Percentiles rank a stretch among this genome's conserved stretches.
phyloP scores from a whole-genome alignment of 306 rosid species.

The Begonia fuchsioides region DNA sequence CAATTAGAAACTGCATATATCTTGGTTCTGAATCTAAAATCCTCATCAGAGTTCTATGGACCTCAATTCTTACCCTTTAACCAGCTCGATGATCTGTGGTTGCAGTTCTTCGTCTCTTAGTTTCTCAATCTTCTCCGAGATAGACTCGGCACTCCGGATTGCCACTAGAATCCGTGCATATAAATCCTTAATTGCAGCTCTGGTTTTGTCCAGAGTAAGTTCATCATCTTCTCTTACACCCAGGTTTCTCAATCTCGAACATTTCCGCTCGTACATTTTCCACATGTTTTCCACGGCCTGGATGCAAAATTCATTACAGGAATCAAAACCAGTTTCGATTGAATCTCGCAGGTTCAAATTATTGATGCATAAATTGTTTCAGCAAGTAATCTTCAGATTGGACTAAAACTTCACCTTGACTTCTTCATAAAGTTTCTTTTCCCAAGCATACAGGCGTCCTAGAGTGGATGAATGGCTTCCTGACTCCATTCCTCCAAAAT shows the following conservation, averaged over 20 bases:
- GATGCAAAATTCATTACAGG: neutral
- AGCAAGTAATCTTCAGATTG: too few species aligned
- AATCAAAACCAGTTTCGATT: too few species aligned
- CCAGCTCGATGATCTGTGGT: constrained; percentile 74
- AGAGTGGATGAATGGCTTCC: constrained; percentile 88
- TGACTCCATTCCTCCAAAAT: constrained; percentile 77
- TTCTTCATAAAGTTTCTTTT: constrained; percentile 89
- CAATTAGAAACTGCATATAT: too few species aligned
- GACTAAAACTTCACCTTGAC: constrained; percentile 52
- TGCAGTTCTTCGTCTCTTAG: constrained; percentile 84
- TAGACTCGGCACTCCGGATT: constrained; percentile 81
- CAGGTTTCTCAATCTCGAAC: constrained; percentile 49
- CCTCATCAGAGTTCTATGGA: constrained; percentile 2
- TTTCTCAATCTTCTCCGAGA: constrained; percentile 67
- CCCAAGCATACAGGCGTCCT: constrained; percentile 91
- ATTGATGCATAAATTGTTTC: too few species aligned
- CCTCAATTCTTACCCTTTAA: constrained; percentile 61
- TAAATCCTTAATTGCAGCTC: constrained; percentile 65
- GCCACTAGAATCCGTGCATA: constrained; percentile 85
- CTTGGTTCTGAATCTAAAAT: neutral
- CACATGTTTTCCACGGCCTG: constrained; percentile 80
- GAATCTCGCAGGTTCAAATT: too few species aligned
- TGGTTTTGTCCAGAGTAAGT: constrained; percentile 51
- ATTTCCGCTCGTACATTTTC: constrained; percentile 70
- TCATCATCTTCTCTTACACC: constrained; percentile 61